Percentiles rank a stretch among this genome's conserved stretches.
Conservation (phyloP, 257 asterid genomes). For the Nicotiana paniculata region DNA sequence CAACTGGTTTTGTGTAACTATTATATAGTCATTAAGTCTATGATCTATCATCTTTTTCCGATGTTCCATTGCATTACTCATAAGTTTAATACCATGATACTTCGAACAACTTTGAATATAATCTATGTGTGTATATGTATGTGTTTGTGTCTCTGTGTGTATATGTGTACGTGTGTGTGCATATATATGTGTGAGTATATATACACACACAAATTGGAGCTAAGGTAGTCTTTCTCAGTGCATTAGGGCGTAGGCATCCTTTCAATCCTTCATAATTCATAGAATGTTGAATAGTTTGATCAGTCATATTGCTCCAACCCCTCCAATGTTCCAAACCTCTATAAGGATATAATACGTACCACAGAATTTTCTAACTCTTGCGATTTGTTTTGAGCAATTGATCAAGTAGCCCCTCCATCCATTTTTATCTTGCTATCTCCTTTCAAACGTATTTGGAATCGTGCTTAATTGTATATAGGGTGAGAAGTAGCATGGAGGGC, state of each 20-base stretch:
- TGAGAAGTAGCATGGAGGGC: background rate
- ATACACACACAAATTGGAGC: too few species aligned
- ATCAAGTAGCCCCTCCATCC: background rate
- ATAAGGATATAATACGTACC: background rate
- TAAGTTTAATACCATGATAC: too few species aligned
- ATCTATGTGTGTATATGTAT: too few species aligned
- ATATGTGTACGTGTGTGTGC: too few species aligned
- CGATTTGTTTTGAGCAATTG: background rate
- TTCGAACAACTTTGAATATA: too few species aligned
- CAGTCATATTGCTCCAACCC: background rate
- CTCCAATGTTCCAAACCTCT: background rate
- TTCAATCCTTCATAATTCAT: background rate
- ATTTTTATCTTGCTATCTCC: background rate
- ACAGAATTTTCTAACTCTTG: too few species aligned
- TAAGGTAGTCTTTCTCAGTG: background rate
- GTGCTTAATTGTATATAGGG: background rate
- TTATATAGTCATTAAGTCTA: too few species aligned
- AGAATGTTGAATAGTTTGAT: background rate
- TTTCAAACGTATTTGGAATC: background rate
- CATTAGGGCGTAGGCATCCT: background rate
- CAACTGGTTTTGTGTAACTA: too few species aligned
- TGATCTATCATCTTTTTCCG: too few species aligned
- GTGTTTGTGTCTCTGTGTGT: too few species aligned
- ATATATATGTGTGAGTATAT: background rate
- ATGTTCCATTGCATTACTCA: too few species aligned